These are phyloP conservation scores for Pelagophyceae sp. DNA, from an alignment of 352 stramenopile species.

Conservation along the genomic window DNA sequence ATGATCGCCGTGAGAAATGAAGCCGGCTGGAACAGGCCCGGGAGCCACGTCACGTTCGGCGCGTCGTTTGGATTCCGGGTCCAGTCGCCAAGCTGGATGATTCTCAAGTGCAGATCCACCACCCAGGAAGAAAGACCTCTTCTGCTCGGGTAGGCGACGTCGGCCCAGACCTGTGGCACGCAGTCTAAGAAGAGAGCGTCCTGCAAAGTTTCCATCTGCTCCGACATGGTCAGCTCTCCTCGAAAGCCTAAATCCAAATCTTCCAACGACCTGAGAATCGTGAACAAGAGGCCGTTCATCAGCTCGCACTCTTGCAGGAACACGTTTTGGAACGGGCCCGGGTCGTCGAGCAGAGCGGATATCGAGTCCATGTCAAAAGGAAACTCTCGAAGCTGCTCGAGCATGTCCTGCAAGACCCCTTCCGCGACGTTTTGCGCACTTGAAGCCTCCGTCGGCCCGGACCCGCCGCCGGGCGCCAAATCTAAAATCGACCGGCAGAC, in stretches of 20 bases:
- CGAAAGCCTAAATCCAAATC: conserved; percentile 71
- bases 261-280: conserved; percentile 61
- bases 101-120: conserved; percentile 65
- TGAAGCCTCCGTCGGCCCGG: conserved; percentile 45
- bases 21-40: conserved; percentile 84
- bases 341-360: conserved; percentile 48
- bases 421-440: conserved; percentile 65
- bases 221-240: conserved; percentile 72
- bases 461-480: conserved; percentile 38
- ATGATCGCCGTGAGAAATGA: conserved; percentile 84
- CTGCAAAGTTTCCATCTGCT: conserved; percentile 68
- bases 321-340: conserved; percentile 77
- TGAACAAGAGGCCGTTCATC: conserved; percentile 66
- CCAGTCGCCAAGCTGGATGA: conserved; percentile 74
- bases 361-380: conserved; percentile 37
- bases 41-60: conserved; percentile 74
- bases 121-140: conserved; percentile 67
- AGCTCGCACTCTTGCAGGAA: conserved; percentile 74
- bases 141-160: conserved; percentile 61
- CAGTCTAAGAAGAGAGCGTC: conserved; percentile 60
- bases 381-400: conserved; percentile 72
- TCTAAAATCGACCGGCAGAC: conserved; percentile 66
- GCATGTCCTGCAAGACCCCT: conserved; percentile 70
- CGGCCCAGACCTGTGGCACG: conserved; percentile 61
- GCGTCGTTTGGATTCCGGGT: conserved; percentile 58